Evolutionary conservation across 208 protist species (phyloP).

Genomic region (Phytomonas sp.): DNA sequence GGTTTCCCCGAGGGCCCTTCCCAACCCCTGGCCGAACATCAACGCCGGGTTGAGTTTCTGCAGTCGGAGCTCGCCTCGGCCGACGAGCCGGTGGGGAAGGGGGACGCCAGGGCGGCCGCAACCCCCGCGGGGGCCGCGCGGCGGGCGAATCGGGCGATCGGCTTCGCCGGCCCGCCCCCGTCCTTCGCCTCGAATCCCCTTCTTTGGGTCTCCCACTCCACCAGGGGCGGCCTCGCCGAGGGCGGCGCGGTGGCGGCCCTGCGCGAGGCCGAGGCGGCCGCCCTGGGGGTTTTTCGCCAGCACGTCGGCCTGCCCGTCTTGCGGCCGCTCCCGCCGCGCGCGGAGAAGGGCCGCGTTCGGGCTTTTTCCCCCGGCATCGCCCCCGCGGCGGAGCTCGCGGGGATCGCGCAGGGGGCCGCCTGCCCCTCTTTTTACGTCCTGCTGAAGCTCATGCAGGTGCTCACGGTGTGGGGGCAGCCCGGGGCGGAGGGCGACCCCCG

Average conservation of each 20-base stretch:
- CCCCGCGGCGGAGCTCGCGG: not conserved
- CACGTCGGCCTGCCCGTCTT: conserved; percentile 25
- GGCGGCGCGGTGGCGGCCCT: not conserved
- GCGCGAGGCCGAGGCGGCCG: conserved; percentile 11
- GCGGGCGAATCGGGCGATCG: not conserved
- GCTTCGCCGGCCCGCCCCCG: not conserved
- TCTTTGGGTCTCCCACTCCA: conserved; percentile 1
- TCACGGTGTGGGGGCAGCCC: conserved; percentile 15
- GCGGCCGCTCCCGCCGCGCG: not conserved
- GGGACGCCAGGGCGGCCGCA: too few species aligned
- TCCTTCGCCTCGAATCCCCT: conserved; percentile 6
- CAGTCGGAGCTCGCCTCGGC: not conserved
- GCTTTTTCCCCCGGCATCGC: not conserved
- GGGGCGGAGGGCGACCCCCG: not conserved
- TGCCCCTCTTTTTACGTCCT: conserved; percentile 30
- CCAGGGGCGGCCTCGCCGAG: not conserved
- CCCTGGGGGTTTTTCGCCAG: conserved; percentile 27
- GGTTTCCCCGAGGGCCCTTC: not conserved
- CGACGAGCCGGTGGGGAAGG: too few species aligned
- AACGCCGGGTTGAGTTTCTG: conserved; percentile 7
- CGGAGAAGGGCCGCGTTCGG: not conserved
- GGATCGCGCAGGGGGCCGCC: not conserved
- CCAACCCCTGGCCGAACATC: conserved; percentile 8
- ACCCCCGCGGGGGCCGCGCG: not conserved
- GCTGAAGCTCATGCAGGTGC: conserved; percentile 19